Evolutionary conservation across 495 filamentous ascomycete genomes (phyloP), one percentile per base, ranked within the genome.

Genomic region (Aspergillus taichungensis): DNA sequence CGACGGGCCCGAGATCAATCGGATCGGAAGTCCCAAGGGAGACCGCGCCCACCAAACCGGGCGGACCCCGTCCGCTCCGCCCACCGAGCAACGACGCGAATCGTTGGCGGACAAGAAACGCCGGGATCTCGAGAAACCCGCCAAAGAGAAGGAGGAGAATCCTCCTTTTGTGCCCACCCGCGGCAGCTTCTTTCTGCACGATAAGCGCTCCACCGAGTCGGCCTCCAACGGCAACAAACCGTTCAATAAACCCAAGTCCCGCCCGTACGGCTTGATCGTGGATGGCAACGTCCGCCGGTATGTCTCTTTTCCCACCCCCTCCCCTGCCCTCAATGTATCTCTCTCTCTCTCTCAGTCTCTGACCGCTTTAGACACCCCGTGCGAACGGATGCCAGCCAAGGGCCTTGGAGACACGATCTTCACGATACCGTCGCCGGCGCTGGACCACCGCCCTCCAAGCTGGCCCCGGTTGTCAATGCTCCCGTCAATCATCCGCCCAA

Each of bases 161-260:
- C 92, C 92, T 35, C 82, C 91, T 29, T 94, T 95, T 63, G 89
- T 97, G 30, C 92, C 92, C 42, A 97, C 94, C 55, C 77, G 94
- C 40, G 92, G 92, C 18, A 84, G 82, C 42, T 98, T 98, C 72
- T 98, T 96, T 71, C 82, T 97, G 72, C 92, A 98, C 63, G 92
- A 98, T 60, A 88, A 94, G 53, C 78, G 90, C 47, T 80, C 86
- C 41, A 73, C 78, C 30, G 84, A 84, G 30, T 74, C 83, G 13
- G 82, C 80, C 40, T 74, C 80, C 24, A 92, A 90, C 58, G 60
- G 57, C 12, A 49, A 64, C 52, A 64, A 61, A 24, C 13, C 61
- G 9, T 61, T 49, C 50, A 68, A 52, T 53, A 73, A 69, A 54
- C 53, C 66, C 37, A 73, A 71, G 44, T 64, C 69, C 35, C 57